Conservation (phyloP, 2,329 filamentous ascomycete genomes). For the Cercospora janseana region DNA sequence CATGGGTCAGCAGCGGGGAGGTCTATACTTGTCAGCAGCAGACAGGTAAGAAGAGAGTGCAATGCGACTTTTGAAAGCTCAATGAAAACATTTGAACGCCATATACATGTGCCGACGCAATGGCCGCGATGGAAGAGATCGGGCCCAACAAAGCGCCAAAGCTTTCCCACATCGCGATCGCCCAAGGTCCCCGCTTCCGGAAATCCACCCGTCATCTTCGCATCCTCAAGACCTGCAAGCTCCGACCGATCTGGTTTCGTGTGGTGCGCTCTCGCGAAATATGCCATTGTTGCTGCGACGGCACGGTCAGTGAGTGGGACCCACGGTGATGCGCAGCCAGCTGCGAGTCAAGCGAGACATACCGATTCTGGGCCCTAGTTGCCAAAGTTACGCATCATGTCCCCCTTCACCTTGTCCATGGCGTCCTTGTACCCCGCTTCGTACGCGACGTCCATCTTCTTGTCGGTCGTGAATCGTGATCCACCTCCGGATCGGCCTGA, state of each 20-base stretch:
- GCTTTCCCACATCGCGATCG: conserved; percentile 13
- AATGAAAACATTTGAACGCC: conserved; percentile 15
- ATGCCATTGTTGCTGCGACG: conserved; percentile 1
- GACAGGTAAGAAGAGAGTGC: background rate
- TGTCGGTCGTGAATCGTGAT: conserved; percentile 21
- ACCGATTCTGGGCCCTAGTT: conserved; percentile 14
- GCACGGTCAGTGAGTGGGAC: conserved; percentile 1
- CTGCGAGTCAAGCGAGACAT: conserved; percentile 1
- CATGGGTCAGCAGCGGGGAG: too few relatives aligned
- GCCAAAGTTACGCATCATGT: conserved; percentile 23
- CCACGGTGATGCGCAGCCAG: background rate
- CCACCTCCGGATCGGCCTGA: conserved; percentile 9
- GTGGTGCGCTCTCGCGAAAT: conserved; percentile 4
- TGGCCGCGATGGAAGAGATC: conserved; percentile 5
- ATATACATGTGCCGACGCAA: conserved; percentile 12
- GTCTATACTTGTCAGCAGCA: background rate
- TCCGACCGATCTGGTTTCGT: conserved; percentile 6
- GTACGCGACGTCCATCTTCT: conserved; percentile 23
- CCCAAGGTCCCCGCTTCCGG: conserved; percentile 12
- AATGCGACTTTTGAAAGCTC: conserved; percentile 8
- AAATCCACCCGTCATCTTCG: conserved; percentile 11
- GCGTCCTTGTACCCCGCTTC: conserved; percentile 25
- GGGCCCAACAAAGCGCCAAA: conserved; percentile 12
- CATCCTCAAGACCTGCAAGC: conserved; percentile 4
- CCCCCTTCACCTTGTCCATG: conserved; percentile 23